Percentiles rank a stretch among this genome's conserved stretches.
These are phyloP conservation scores for Cyathus striatus DNA, from an alignment of 768 basidiomycete genomes.

Conservation along the genomic window DNA sequence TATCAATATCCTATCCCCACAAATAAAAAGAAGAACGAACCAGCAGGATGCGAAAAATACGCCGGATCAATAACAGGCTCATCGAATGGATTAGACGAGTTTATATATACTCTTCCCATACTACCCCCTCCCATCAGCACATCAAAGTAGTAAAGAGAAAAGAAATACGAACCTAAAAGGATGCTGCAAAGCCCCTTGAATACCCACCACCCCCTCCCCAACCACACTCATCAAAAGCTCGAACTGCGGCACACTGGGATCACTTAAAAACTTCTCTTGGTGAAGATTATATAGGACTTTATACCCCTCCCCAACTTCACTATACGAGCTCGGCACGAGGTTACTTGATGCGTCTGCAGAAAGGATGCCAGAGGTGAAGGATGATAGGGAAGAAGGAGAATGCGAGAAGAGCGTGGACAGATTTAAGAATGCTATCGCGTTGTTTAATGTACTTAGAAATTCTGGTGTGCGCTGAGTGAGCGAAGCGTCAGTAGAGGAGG, in stretches of 20 bases:
- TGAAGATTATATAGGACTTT: conserved; percentile 44
- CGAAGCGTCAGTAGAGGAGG: background rate
- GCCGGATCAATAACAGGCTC: conserved; percentile 59
- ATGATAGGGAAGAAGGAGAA: background rate
- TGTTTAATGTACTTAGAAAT: conserved; percentile 57
- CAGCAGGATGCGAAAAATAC: conserved; percentile 55
- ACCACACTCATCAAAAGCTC: conserved; percentile 46
- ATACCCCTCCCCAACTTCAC: conserved; percentile 48
- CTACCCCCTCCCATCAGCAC: conserved; percentile 12
- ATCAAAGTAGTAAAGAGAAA: background rate
- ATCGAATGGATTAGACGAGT: conserved; percentile 56
- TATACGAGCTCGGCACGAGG: conserved; percentile 36
- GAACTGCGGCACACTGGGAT: conserved; percentile 47
- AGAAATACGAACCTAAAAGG: conserved; percentile 37
- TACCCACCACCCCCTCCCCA: conserved; percentile 27
- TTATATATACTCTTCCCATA: conserved; percentile 61
- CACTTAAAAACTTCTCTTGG: conserved; percentile 26
- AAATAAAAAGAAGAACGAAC: conserved; percentile 16
- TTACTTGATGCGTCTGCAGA: background rate
- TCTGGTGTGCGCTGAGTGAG: conserved; percentile 18
- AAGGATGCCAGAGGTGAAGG: background rate
- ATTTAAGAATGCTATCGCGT: conserved; percentile 59
- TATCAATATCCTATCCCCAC: too few species aligned
- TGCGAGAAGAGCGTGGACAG: conserved; percentile 33
- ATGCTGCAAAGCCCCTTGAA: conserved; percentile 64